phyloP scores from a whole-genome alignment of 139 green algal species.

The Chlorella sorokiniana region DNA sequence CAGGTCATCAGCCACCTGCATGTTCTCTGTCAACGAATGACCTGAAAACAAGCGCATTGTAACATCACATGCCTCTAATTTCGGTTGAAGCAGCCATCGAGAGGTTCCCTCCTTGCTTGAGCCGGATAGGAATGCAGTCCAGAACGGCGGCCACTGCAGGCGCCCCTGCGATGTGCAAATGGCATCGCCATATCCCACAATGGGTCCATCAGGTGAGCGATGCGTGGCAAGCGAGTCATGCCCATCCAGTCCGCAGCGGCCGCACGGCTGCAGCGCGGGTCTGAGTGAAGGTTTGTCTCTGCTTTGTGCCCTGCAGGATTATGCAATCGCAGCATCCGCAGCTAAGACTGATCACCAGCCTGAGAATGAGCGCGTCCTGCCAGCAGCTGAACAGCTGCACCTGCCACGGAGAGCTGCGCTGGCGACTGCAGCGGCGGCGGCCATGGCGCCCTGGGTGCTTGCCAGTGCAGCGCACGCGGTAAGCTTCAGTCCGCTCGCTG shows the following conservation, averaged over 20 bases:
- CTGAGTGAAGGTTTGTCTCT: no score
- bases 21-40: no score
- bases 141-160: neutral
- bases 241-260: no score
- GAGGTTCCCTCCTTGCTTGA: no score
- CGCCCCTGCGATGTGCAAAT: neutral
- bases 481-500: neutral
- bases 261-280: no score
- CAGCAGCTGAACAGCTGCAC: neutral
- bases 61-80: no score
- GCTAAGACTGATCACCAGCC: neutral
- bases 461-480: conserved; percentile 4
- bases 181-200: neutral
- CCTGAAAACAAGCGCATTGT: no score
- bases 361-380: neutral
- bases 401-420: conserved; percentile 5
- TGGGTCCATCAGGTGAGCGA: neutral
- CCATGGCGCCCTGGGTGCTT: neutral
- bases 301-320: neutral
- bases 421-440: neutral
- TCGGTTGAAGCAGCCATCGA: no score
- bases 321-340: neutral
- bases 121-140: neutral
- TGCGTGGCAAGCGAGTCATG: neutral
- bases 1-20: no score